Evolutionary conservation across 352 stramenopile species (phyloP).

Genomic region (Pythium periplocum): DNA sequence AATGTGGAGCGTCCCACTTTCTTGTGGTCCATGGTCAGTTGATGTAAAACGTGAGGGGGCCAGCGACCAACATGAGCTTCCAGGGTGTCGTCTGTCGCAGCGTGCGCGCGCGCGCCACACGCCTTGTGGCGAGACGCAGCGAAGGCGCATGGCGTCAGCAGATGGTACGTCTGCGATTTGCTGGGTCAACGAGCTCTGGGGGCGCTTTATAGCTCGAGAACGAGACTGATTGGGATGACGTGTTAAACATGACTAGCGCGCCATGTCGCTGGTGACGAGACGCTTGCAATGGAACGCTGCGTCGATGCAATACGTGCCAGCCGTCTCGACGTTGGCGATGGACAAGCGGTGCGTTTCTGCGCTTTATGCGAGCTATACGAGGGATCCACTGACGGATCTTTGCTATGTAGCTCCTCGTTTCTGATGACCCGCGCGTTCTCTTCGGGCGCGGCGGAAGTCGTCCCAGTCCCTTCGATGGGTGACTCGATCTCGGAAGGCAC

Average conservation of each 20-base stretch:
- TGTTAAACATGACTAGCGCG: neutral
- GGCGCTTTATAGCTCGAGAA: neutral
- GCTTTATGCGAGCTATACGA: neutral
- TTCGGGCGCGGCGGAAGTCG: constrained; percentile 35
- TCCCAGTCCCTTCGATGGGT: constrained; percentile 85
- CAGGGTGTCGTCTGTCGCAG: constrained; percentile 31
- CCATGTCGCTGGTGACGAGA: constrained; percentile 5
- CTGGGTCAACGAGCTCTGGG: neutral
- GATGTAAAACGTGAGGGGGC: neutral
- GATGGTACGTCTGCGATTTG: constrained; percentile 9
- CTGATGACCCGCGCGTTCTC: neutral
- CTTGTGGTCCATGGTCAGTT: constrained; percentile 10
- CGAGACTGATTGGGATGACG: neutral
- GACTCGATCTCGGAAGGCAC: constrained; percentile 99
- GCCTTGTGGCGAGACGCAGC: constrained; percentile 23
- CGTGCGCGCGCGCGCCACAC: constrained; percentile 27
- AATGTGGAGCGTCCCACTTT: constrained; percentile 11
- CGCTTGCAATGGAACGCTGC: constrained; percentile 5
- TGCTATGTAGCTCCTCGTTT: neutral
- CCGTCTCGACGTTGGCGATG: neutral
- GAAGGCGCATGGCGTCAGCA: constrained; percentile 8
- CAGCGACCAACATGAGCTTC: constrained; percentile 42
- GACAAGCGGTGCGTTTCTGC: neutral
- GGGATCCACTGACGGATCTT: neutral
- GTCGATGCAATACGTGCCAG: neutral